A percentile compares a stretch with the other conserved stretches of the same genome.
Conservation (phyloP, 345 rosid genomes). For the Pistacia atlantica region DNA sequence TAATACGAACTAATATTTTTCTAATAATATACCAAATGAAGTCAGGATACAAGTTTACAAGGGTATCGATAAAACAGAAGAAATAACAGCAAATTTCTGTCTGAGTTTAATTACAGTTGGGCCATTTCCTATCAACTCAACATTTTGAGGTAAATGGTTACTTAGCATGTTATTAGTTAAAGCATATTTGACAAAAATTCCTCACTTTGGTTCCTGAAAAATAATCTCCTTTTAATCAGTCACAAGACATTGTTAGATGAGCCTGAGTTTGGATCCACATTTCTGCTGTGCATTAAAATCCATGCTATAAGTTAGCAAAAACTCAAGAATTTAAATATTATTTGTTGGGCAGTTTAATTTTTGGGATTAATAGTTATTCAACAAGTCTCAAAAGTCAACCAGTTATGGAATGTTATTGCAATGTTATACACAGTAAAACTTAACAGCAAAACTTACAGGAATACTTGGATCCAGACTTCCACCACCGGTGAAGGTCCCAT, state of each 20-base stretch:
- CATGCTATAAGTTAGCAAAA: neutral
- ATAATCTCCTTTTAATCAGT: neutral
- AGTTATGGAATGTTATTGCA: neutral
- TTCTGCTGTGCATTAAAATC: too few species aligned
- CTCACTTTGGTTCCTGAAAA: neutral
- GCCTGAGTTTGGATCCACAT: neutral
- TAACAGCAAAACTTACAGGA: conserved; percentile 50
- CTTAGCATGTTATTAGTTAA: neutral
- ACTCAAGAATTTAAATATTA: too few species aligned
- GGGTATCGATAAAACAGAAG: neutral
- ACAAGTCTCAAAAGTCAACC: neutral
- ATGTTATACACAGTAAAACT: neutral
- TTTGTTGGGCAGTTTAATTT: neutral
- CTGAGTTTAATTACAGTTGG: neutral
- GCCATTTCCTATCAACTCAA: neutral
- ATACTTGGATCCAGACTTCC: conserved; percentile 59
- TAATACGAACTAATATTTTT: neutral
- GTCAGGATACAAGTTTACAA: neutral
- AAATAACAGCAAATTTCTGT: neutral
- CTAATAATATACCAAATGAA: neutral
- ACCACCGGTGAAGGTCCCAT: conserved; percentile 75
- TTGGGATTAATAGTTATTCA: too few species aligned
- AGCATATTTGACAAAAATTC: too few species aligned
- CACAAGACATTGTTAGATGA: neutral
- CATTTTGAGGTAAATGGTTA: neutral